These are phyloP conservation scores for Nematodospora valgi DNA, from an alignment of 805 yeast species.

Conservation along the genomic window DNA sequence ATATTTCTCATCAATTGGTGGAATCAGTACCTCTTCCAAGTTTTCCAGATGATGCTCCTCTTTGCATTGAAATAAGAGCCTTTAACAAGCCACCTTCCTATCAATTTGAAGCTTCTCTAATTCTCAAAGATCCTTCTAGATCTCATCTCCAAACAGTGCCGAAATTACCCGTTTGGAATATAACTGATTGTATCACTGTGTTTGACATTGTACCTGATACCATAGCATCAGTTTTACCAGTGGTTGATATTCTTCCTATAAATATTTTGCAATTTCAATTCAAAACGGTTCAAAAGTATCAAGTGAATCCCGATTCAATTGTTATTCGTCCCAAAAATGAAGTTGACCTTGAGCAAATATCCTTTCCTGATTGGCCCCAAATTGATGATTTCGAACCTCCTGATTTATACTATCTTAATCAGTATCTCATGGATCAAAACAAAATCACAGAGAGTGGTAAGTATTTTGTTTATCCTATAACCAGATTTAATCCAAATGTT, in stretches of 20 bases:
- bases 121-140: not conserved
- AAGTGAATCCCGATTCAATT: not conserved
- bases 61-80: too few species aligned
- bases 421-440: not conserved
- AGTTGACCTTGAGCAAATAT: not conserved
- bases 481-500: not conserved
- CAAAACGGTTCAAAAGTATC: not conserved
- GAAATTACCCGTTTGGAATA: not conserved
- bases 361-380: not conserved
- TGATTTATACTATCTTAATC: not conserved
- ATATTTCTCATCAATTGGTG: not conserved
- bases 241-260: too few species aligned
- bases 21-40: not conserved
- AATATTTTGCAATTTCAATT: not conserved
- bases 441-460: constrained; percentile 1
- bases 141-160: not conserved
- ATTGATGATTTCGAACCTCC: not conserved
- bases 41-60: not conserved
- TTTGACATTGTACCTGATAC: not conserved
- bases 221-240: not conserved
- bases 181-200: not conserved
- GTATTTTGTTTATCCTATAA: constrained; percentile 2
- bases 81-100: not conserved
- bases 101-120: not conserved
- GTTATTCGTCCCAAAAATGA: not conserved